Percentiles rank a stretch among this genome's conserved stretches.
These are phyloP conservation scores for Populus hybrid DNA, from an alignment of 441 rosid species.

Conservation along the genomic window DNA sequence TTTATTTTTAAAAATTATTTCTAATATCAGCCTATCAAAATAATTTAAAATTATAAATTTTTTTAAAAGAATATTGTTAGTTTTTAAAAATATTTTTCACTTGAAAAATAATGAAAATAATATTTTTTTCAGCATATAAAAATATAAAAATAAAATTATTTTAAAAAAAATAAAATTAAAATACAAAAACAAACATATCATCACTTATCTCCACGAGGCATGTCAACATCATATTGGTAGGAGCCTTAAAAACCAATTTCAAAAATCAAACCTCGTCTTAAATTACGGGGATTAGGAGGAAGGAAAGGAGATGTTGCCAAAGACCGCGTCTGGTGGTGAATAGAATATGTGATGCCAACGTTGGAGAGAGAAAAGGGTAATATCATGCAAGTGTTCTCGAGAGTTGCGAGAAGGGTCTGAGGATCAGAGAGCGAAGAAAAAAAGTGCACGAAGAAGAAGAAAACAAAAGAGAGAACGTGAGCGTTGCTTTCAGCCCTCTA, in stretches of 20 bases:
- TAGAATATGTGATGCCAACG: neutral
- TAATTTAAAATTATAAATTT: too few species aligned
- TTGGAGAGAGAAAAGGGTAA: too few species aligned
- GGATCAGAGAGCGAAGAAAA: neutral
- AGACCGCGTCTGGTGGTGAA: neutral
- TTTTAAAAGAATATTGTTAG: too few species aligned
- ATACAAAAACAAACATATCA: too few species aligned
- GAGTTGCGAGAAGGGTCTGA: neutral
- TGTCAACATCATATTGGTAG: slow-evolving; percentile 23
- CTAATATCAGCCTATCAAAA: too few species aligned
- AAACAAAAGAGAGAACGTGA: slow-evolving; percentile 20
- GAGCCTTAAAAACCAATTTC: neutral
- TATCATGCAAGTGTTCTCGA: neutral
- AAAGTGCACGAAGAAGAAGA: slow-evolving; percentile 8
- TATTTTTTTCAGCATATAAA: too few species aligned
- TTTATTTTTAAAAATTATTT: too few species aligned
- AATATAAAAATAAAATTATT: too few species aligned
- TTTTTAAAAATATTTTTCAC: too few species aligned
- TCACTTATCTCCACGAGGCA: neutral
- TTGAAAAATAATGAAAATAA: too few species aligned
- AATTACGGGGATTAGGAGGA: neutral
- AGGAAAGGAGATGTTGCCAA: neutral
- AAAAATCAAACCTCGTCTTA: slow-evolving; percentile 5
- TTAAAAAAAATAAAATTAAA: too few species aligned
- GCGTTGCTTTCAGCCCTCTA: neutral